Conservation (phyloP, 148 eudicot genomes). For the Chenopodium suecicum region DNA sequence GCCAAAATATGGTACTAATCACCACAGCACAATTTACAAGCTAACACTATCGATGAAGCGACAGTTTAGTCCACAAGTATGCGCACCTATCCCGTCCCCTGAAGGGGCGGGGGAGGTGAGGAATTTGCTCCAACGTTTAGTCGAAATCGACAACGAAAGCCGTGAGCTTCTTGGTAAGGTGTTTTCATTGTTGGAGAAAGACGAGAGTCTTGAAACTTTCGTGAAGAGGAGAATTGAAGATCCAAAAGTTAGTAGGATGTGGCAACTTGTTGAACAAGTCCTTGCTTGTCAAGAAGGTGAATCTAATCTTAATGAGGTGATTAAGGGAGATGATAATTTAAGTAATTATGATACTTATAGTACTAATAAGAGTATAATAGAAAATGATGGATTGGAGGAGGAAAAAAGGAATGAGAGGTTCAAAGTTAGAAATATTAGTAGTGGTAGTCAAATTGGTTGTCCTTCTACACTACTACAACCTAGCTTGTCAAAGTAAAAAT, state of each 20-base stretch:
- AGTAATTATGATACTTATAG: neutral
- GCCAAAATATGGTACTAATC: neutral
- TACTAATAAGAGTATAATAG: neutral
- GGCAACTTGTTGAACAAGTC: slow-evolving; percentile 35
- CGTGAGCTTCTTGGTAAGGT: slow-evolving; percentile 23
- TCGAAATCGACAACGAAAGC: slow-evolving; percentile 37
- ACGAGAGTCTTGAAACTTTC: slow-evolving; percentile 28
- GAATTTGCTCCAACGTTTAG: slow-evolving; percentile 16
- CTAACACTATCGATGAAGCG: slow-evolving; percentile 19
- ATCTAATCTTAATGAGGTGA: neutral
- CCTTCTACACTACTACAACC: neutral
- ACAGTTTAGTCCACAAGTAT: slow-evolving; percentile 11
- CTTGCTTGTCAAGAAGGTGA: slow-evolving; percentile 20
- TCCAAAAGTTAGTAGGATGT: slow-evolving; percentile 33
- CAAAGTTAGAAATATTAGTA: neutral
- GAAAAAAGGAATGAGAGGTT: slow-evolving; percentile 3
- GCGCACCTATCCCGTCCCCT: slow-evolving; percentile 21
- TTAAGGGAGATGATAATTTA: neutral
- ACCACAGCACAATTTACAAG: slow-evolving; percentile 16
- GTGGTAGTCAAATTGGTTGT: neutral
- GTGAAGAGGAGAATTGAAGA: slow-evolving; percentile 26
- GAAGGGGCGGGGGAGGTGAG: slow-evolving; percentile 26
- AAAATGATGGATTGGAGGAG: neutral
- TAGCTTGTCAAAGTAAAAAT: neutral
- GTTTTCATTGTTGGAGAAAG: slow-evolving; percentile 31